These are phyloP conservation scores for Davidsoniella australis DNA, from an alignment of 2,329 filamentous ascomycete species.

Conservation along the genomic window DNA sequence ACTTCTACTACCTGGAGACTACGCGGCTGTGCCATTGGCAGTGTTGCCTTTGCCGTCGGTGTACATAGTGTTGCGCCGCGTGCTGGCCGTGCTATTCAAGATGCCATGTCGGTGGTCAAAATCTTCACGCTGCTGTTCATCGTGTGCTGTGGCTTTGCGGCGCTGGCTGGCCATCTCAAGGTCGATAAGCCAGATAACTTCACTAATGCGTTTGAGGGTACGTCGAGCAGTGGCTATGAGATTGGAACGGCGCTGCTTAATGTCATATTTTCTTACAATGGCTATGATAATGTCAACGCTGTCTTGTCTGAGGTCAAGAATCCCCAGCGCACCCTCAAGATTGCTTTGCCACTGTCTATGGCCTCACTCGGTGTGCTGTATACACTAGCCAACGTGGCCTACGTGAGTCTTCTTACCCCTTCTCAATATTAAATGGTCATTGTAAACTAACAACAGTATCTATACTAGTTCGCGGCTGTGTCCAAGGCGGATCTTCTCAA, in stretches of 20 bases:
- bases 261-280: conserved; percentile 44
- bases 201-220: conserved; percentile 33
- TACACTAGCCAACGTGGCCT: conserved; percentile 46
- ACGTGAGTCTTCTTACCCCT: conserved; percentile 17
- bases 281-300: conserved; percentile 47
- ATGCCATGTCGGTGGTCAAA: conserved; percentile 42
- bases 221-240: conserved; percentile 27
- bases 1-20: conserved; percentile 36
- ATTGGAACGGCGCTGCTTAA: conserved; percentile 37
- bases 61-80: conserved; percentile 36
- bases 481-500: conserved; percentile 38
- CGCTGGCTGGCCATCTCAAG: conserved; percentile 31
- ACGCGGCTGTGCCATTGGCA: conserved; percentile 37
- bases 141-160: conserved; percentile 41
- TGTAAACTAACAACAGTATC: not conserved
- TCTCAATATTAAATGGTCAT: not conserved
- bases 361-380: conserved; percentile 38
- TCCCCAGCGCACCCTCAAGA: conserved; percentile 33
- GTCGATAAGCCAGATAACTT: conserved; percentile 39
- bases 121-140: conserved; percentile 42
- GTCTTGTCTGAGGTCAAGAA: conserved; percentile 40
- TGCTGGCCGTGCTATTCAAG: conserved; percentile 41
- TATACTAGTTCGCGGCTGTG: conserved; percentile 36
- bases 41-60: conserved; percentile 35
- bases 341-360: conserved; percentile 39